Evolutionary conservation across 164 flowering plant genomes (phyloP).

Genomic region (Houttuynia cordata): DNA sequence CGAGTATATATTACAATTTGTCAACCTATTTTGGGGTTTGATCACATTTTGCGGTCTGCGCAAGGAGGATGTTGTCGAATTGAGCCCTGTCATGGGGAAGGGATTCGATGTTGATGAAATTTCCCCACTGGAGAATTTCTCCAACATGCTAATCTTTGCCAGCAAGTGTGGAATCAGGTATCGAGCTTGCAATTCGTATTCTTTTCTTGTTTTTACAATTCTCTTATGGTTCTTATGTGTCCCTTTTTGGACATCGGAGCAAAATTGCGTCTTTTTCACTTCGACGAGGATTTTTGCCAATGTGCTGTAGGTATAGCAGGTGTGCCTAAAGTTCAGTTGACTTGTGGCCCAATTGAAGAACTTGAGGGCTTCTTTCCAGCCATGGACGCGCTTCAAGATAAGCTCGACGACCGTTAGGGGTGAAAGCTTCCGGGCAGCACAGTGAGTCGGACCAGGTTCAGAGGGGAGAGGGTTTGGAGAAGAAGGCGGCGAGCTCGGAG

Average conservation of each 20-base stretch:
- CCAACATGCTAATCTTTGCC: conserved; percentile 70
- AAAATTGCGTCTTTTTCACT: conserved; percentile 41
- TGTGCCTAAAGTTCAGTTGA: conserved; percentile 46
- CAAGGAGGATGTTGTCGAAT: conserved; percentile 69
- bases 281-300: conserved; percentile 61
- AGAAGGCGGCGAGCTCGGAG: conserved; percentile 23
- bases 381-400: conserved; percentile 32
- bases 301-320: conserved; percentile 60
- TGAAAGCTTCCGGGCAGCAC: conserved; percentile 12
- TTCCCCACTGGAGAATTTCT: conserved; percentile 45
- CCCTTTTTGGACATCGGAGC: too few species aligned
- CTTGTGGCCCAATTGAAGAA: conserved; percentile 70
- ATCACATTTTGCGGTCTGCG: conserved; percentile 58
- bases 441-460: too few species aligned
- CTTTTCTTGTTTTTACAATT: background rate
- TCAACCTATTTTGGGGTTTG: too few species aligned
- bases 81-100: conserved; percentile 65
- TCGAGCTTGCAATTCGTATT: too few species aligned
- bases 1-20: too few species aligned
- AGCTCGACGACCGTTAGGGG: conserved; percentile 42
- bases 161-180: conserved; percentile 91
- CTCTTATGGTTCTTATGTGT: background rate
- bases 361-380: conserved; percentile 39
- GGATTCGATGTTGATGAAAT: conserved; percentile 60
- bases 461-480: conserved; percentile 32